Evolutionary conservation across 768 basidiomycete species (phyloP), one percentile per base, ranked within the genome.

Genomic region (Strobilomyces confusus): DNA sequence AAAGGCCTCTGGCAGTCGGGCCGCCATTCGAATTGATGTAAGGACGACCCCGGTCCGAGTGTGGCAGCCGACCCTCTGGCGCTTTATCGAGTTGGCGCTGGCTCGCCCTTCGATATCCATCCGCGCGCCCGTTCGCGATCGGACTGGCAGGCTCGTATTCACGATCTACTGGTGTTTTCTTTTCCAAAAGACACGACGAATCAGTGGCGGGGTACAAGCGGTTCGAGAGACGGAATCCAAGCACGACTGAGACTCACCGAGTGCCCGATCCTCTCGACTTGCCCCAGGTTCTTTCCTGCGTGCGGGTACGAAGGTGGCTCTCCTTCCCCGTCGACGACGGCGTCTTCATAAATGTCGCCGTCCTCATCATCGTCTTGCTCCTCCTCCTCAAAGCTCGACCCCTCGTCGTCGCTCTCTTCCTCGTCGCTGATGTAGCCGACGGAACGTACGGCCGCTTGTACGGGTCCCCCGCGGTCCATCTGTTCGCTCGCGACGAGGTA

Each of bases 401-500:
- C 82, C 50, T 84, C 86, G 4, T 85, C 85, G 1, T 78, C 83
- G 8, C 57, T 58, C 25, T 68, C 65, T 13, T 83, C 84, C 5
- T 92, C 91, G 48, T 91, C 93, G 54, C 86, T 87, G n/a, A 80
- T 73, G 71, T 94, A 98, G 33, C 95, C 95, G 1, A 80, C 94
- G 3, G 85, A 80, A 48, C 94, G 76, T 17, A 99, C 97, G 23
- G 94, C 95, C 14, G 92, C 91, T 32, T 88, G 90, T 25, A 98
- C 88, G 0, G 93, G 93, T 3, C 95, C 97, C 36, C 84, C 85
- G 41, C 97, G 77, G 73, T 97, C 92, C 73, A 98, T 89, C 67
- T 84, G 80, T 74, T 98, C 97, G 58, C 87, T 90, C 32, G 94
- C 93, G 37, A 98, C 92, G 49, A 99, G 79, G 68, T 97, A 98